Percentiles rank a stretch among this genome's conserved stretches.
Conservation (phyloP, 352 stramenopile genomes). For the Phytophthora parvispora region DNA sequence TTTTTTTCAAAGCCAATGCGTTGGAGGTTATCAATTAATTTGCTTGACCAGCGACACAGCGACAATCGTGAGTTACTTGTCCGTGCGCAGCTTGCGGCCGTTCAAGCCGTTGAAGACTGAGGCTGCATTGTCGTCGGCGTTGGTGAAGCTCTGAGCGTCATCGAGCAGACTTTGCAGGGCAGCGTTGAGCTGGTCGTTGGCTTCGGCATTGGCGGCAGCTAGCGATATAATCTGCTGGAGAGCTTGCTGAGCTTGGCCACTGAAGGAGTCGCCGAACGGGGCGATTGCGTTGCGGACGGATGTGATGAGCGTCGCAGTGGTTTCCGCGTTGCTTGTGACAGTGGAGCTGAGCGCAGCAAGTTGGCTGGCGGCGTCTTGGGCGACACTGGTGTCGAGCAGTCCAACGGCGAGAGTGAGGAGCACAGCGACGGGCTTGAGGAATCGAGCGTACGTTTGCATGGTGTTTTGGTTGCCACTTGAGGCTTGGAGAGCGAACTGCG, state of each 20-base stretch:
- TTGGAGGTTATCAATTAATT: neutral
- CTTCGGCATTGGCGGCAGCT: constrained; percentile 6
- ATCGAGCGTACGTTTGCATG: constrained; percentile 11
- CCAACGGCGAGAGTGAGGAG: constrained; percentile 6
- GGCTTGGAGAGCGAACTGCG: constrained; percentile 8
- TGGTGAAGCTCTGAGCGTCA: constrained; percentile 2
- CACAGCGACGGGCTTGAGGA: constrained; percentile 4
- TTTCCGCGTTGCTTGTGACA: constrained; percentile 9
- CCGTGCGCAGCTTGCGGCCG: constrained; percentile 21
- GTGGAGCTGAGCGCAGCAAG: constrained; percentile 12
- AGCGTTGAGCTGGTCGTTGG: constrained; percentile 24
- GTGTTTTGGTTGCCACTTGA: neutral
- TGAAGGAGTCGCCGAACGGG: constrained; percentile 1
- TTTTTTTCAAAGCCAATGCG: constrained; percentile 21
- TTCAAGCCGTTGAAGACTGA: constrained; percentile 29
- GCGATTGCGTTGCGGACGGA: constrained; percentile 9
- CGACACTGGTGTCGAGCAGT: neutral
- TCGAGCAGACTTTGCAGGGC: constrained; percentile 19
- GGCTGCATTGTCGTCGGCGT: constrained; percentile 8
- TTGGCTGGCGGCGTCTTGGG: constrained; percentile 10
- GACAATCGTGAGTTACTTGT: constrained; percentile 2
- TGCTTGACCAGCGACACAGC: neutral
- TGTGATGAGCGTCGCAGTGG: constrained; percentile 14
- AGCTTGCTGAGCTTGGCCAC: neutral
- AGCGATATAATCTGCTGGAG: constrained; percentile 6